Evolutionary conservation across 768 basidiomycete species (phyloP).

Genomic region (Podaxis pistillaris): DNA sequence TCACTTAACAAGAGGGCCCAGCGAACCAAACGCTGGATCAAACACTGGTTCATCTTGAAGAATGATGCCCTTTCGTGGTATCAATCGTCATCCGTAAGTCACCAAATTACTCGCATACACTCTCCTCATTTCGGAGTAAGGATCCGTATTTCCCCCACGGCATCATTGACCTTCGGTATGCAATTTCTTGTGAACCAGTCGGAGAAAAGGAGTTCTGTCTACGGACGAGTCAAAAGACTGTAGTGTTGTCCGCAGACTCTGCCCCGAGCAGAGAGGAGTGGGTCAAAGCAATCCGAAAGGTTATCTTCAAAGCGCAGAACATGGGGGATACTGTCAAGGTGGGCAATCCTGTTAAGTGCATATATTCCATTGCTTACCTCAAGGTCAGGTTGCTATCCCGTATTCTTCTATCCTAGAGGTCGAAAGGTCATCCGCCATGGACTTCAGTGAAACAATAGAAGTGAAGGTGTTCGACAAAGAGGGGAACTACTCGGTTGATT

Average conservation of each 20-base stretch:
- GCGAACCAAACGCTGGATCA: slow-evolving; percentile 88
- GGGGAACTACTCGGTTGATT: slow-evolving; percentile 77
- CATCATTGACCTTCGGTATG: slow-evolving; percentile 93
- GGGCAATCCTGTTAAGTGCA: slow-evolving; percentile 14
- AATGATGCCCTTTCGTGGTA: slow-evolving; percentile 98
- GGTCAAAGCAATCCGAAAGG: slow-evolving; percentile 92
- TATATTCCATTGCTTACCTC: background rate
- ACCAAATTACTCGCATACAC: slow-evolving; percentile 1
- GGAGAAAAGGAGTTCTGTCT: slow-evolving; percentile 81
- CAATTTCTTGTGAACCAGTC: slow-evolving; percentile 80
- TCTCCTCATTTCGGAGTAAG: slow-evolving; percentile 34
- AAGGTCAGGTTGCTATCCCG: slow-evolving; percentile 81
- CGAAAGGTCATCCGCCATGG: slow-evolving; percentile 84
- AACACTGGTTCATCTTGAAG: slow-evolving; percentile 96
- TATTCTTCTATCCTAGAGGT: slow-evolving; percentile 88
- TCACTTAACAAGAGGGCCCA: slow-evolving; percentile 84
- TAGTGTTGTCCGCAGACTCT: slow-evolving; percentile 75
- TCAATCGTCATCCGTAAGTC: slow-evolving; percentile 81
- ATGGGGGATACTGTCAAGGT: slow-evolving; percentile 96
- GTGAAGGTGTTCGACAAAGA: slow-evolving; percentile 86
- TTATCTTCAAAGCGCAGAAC: slow-evolving; percentile 95
- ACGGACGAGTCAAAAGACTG: slow-evolving; percentile 76
- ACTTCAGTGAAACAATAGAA: slow-evolving; percentile 96
- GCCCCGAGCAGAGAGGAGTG: slow-evolving; percentile 87
- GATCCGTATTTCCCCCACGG: slow-evolving; percentile 98